These are phyloP conservation scores for Glutinoglossum americanum DNA, from an alignment of 495 filamentous ascomycete genomes.

Conservation along the genomic window DNA sequence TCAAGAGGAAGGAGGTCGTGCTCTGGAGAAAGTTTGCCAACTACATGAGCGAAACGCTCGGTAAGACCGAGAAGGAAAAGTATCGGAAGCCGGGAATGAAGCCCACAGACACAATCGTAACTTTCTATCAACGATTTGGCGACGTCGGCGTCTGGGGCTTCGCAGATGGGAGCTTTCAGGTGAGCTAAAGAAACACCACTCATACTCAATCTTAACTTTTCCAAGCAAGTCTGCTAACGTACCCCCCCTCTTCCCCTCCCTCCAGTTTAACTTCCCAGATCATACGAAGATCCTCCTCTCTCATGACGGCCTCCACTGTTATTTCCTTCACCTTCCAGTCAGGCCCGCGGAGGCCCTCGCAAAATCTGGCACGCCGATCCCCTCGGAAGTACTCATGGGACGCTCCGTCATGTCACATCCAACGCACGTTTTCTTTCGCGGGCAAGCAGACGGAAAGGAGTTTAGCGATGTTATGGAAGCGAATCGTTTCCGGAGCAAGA, in stretches of 20 bases:
- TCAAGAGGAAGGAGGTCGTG: slow-evolving; percentile 50
- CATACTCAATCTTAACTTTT: too few species aligned
- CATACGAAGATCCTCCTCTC: slow-evolving; percentile 84
- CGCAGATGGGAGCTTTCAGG: slow-evolving; percentile 67
- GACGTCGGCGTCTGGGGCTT: slow-evolving; percentile 83
- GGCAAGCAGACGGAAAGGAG: slow-evolving; percentile 28
- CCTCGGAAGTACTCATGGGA: slow-evolving; percentile 34
- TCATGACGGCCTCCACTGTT: slow-evolving; percentile 49
- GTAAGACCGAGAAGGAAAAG: slow-evolving; percentile 24
- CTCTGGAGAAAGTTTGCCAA: slow-evolving; percentile 84
- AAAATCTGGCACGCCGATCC: slow-evolving; percentile 38
- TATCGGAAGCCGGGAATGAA: slow-evolving; percentile 13
- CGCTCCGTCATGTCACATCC: slow-evolving; percentile 6
- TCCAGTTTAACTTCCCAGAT: slow-evolving; percentile 85
- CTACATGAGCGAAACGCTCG: slow-evolving; percentile 60
- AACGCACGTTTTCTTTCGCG: slow-evolving; percentile 5
- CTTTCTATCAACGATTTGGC: slow-evolving; percentile 74
- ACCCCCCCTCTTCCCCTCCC: slow-evolving; percentile 11
- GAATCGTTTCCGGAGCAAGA: slow-evolving; percentile 60
- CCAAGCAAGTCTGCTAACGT: slow-evolving; percentile 6
- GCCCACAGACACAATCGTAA: slow-evolving; percentile 37
- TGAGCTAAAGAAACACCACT: too few species aligned
- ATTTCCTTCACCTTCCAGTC: slow-evolving; percentile 64
- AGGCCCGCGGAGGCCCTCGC: slow-evolving; percentile 42
- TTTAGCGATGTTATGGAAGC: slow-evolving; percentile 43